Conservation (phyloP, 176 grass and related monocot genomes). For the Eleusine coracana region DNA sequence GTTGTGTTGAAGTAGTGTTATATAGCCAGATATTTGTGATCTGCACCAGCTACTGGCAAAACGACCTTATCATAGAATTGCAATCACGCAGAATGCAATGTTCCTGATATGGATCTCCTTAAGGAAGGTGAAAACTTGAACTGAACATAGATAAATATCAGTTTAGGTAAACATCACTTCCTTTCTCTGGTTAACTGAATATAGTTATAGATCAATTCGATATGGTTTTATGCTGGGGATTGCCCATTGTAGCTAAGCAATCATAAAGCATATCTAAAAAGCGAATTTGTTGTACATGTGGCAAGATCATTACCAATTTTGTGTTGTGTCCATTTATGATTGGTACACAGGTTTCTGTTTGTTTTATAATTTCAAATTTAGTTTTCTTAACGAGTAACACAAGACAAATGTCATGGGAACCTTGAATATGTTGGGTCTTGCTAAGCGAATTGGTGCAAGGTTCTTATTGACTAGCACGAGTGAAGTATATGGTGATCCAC, state of each 20-base stretch:
- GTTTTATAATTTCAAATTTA: conserved; percentile 23
- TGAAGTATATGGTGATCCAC: conserved; percentile 96
- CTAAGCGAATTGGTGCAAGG: conserved; percentile 90
- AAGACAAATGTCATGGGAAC: conserved; percentile 99
- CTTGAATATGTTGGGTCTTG: conserved; percentile 93
- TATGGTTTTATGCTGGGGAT: background rate
- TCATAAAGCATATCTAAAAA: background rate
- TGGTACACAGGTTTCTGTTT: background rate
- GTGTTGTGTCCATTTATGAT: background rate
- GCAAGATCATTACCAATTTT: background rate
- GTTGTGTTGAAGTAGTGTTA: background rate
- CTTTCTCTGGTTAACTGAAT: background rate
- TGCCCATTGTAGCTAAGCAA: background rate
- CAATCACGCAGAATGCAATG: background rate
- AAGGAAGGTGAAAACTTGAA: background rate
- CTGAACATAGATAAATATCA: background rate
- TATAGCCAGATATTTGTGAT: background rate
- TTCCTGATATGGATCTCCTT: background rate
- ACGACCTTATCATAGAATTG: conserved; percentile 7
- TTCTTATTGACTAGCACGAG: conserved; percentile 90
- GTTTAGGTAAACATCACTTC: background rate
- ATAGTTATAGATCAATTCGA: background rate
- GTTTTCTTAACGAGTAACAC: conserved; percentile 51
- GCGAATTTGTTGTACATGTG: background rate
- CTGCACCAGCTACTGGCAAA: background rate